A percentile compares a stretch with the other conserved stretches of the same genome.
Evolutionary conservation across 2,329 filamentous ascomycete genomes (phyloP).

Genomic region (Epichloe uncinata): DNA sequence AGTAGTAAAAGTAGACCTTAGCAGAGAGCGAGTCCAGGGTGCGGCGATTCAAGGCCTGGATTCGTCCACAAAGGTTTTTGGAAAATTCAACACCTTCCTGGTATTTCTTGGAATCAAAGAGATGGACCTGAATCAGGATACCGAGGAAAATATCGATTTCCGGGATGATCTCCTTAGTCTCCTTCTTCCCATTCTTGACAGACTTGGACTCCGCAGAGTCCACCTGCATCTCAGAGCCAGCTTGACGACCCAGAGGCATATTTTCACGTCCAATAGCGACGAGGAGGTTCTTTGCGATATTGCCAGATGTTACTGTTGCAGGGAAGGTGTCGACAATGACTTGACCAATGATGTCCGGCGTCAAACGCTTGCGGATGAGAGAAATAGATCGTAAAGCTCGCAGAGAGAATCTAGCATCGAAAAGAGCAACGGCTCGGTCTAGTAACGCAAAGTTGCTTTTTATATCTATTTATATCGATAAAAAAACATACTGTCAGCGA

Average conservation of each 20-base stretch:
- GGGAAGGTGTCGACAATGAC: slow-evolving; percentile 73
- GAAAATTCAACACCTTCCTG: slow-evolving; percentile 78
- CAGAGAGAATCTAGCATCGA: slow-evolving; percentile 90
- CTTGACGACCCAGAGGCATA: slow-evolving; percentile 45
- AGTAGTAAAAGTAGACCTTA: slow-evolving; percentile 97
- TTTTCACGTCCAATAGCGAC: slow-evolving; percentile 54
- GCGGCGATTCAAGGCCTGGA: slow-evolving; percentile 81
- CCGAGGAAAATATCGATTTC: slow-evolving; percentile 84
- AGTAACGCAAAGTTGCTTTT: slow-evolving; percentile 86
- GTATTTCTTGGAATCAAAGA: slow-evolving; percentile 74
- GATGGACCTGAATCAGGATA: slow-evolving; percentile 73
- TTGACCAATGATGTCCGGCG: slow-evolving; percentile 65
- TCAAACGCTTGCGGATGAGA: slow-evolving; percentile 82
- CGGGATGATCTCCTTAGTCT: slow-evolving; percentile 63
- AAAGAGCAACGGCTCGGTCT: slow-evolving; percentile 81
- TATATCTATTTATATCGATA: slow-evolving; percentile 52
- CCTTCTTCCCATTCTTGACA: slow-evolving; percentile 48
- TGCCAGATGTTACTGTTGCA: slow-evolving; percentile 43
- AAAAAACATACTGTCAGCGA: slow-evolving; percentile 8
- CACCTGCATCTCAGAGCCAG: slow-evolving; percentile 57
- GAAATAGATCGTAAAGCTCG: slow-evolving; percentile 91
- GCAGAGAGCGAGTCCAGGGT: slow-evolving; percentile 88
- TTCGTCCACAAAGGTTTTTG: slow-evolving; percentile 64
- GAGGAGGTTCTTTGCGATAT: slow-evolving; percentile 57
- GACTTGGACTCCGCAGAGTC: slow-evolving; percentile 45